Evolutionary conservation across 2,329 filamentous ascomycete species (phyloP), one percentile per base, ranked within the genome.

Genomic region (Daldinia sp.): DNA sequence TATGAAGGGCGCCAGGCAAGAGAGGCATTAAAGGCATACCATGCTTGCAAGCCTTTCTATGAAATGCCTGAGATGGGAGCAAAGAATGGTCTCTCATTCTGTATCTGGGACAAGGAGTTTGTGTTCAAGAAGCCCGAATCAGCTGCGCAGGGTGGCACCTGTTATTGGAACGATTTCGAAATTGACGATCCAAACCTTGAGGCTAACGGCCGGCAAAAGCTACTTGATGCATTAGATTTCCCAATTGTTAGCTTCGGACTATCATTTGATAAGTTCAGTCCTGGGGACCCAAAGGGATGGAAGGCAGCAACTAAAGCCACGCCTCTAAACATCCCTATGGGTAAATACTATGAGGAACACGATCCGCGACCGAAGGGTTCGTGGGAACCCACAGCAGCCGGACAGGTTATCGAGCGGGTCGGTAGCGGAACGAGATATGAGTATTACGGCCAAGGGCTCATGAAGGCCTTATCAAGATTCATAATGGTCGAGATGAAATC

Each of bases 81-180:
- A 19, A 57, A 65, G 32, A 71, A 67, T 37, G 69, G 68, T n/a
- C 65, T 71, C 9, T 71, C 68, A 1, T 72, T 67, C 50, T 65
- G 59, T 41, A 60, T 72, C 19, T 71, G 64, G 61, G 69, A 72
- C 43, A 70, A 67, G 43, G 63, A 71, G 29, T 72, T 70, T 35
- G 54, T 56, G 9, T 71, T 67, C 50, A 69, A 64, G 54, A 56
- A 54, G 5, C 53, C 68, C 8, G 68, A 68, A 54, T 70, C 69
- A 3, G 64, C 54, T 7, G 56, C 52, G 1, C 66, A 55, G 7
- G 67, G 70, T 9, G 70, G 69, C 7, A 59, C 49, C 3, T 60
- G 68, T 30, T 70, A 69, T 58, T 72, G 70, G 69, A 48, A 66
- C 11, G 68, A 70, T 21, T 64, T 71, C 41, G 65, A 72, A 27